phyloP scores from a whole-genome alignment of 257 asterid genomes.

The Nicotiana attenuata region DNA sequence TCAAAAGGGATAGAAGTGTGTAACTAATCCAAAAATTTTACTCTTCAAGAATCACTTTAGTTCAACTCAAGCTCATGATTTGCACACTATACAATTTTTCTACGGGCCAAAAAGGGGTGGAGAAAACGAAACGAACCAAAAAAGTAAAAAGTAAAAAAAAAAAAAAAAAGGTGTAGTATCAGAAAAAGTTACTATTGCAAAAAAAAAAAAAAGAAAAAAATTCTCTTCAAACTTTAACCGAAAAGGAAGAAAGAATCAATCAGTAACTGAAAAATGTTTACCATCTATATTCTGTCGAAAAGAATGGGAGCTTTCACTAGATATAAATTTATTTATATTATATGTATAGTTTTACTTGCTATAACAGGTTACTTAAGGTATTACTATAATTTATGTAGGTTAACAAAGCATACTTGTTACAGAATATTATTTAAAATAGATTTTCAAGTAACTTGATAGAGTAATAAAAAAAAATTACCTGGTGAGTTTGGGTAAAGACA shows the following conservation, averaged over 20 bases:
- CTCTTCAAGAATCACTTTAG: background rate
- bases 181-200: background rate
- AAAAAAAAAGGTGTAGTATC: background rate
- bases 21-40: background rate
- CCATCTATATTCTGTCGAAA: background rate
- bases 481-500: slow-evolving; percentile 69
- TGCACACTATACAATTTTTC: background rate
- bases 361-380: too few species aligned
- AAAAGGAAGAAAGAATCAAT: background rate
- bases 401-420: too few species aligned
- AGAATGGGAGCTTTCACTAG: too few species aligned
- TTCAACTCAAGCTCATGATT: background rate
- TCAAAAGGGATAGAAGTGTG: background rate
- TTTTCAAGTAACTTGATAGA: too few species aligned
- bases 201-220: background rate
- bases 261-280: background rate
- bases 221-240: background rate
- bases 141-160: background rate
- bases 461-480: slow-evolving; percentile 24
- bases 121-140: background rate
- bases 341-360: too few species aligned
- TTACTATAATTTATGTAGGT: too few species aligned
- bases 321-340: too few species aligned
- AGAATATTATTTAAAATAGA: too few species aligned
- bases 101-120: too few species aligned